These are phyloP conservation scores for Anethum foeniculum DNA, from an alignment of 140 eudicot species.

Conservation along the genomic window DNA sequence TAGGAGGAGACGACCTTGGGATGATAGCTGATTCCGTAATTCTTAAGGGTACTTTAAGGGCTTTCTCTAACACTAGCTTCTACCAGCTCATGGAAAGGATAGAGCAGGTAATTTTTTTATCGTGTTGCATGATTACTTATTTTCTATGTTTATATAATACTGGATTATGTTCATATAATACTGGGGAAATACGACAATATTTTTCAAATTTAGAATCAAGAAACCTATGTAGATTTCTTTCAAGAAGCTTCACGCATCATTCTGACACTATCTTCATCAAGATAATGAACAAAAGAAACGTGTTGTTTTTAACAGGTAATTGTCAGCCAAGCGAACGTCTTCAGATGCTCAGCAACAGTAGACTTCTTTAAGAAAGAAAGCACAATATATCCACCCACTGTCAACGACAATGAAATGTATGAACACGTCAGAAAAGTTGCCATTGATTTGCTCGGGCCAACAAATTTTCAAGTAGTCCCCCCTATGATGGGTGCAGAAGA, in stretches of 20 bases:
- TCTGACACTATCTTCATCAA: background rate
- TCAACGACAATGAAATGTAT: slow-evolving; percentile 61
- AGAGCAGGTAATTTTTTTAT: slow-evolving; percentile 43
- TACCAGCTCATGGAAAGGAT: slow-evolving; percentile 58
- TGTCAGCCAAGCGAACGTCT: slow-evolving; percentile 62
- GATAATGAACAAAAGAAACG: background rate
- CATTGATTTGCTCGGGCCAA: slow-evolving; percentile 53
- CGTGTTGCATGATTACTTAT: background rate
- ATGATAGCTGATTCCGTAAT: slow-evolving; percentile 40
- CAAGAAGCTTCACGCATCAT: background rate
- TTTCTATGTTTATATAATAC: background rate
- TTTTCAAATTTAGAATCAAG: background rate
- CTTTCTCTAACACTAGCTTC: slow-evolving; percentile 69
- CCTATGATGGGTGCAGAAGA: slow-evolving; percentile 94
- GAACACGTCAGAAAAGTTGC: slow-evolving; percentile 68
- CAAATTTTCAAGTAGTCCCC: slow-evolving; percentile 44
- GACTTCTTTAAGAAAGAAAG: slow-evolving; percentile 65
- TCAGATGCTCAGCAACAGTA: slow-evolving; percentile 65
- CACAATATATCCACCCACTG: slow-evolving; percentile 75
- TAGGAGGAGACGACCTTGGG: slow-evolving; percentile 34
- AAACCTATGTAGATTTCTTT: background rate
- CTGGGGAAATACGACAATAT: background rate
- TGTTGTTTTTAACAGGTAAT: slow-evolving; percentile 47
- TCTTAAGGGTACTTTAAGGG: slow-evolving; percentile 76
- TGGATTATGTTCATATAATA: background rate